These are phyloP conservation scores for Penicillium chermesinum DNA, from an alignment of 495 filamentous ascomycete species.

Conservation along the genomic window DNA sequence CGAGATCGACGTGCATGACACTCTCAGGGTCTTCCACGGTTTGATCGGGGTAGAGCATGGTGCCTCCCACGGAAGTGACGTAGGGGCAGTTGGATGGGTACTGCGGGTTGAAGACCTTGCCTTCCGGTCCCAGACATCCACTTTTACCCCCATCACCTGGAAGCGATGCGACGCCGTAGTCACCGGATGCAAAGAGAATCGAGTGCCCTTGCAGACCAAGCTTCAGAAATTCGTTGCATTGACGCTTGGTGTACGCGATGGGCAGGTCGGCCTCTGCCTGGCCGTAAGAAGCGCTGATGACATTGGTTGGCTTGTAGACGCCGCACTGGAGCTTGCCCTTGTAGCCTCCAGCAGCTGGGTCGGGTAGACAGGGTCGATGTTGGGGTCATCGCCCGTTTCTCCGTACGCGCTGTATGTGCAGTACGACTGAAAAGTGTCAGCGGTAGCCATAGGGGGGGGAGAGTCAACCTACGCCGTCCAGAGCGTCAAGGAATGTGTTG, in stretches of 20 bases:
- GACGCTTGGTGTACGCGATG: slow-evolving; percentile 46
- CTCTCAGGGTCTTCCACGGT: slow-evolving; percentile 39
- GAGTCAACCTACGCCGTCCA: slow-evolving; percentile 41
- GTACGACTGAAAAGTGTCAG: slow-evolving; percentile 19
- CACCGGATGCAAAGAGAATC: slow-evolving; percentile 56
- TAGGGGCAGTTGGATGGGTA: slow-evolving; percentile 50
- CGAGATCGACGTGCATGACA: slow-evolving; percentile 28
- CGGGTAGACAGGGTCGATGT: slow-evolving; percentile 52
- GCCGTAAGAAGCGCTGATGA: slow-evolving; percentile 57
- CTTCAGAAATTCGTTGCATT: slow-evolving; percentile 60
- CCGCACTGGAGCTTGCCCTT: slow-evolving; percentile 57
- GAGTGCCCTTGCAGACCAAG: slow-evolving; percentile 60
- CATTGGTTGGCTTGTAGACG: slow-evolving; percentile 54
- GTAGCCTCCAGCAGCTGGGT: slow-evolving; percentile 49
- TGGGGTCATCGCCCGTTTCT: slow-evolving; percentile 40
- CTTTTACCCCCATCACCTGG: slow-evolving; percentile 26
- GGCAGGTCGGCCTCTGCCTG: slow-evolving; percentile 49
- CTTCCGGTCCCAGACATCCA: slow-evolving; percentile 36
- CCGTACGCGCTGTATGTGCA: slow-evolving; percentile 35
- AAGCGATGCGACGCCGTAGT: slow-evolving; percentile 52
- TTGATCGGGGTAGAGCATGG: slow-evolving; percentile 39
- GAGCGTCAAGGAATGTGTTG: slow-evolving; percentile 50
- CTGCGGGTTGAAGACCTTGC: slow-evolving; percentile 42
- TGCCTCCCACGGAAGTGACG: slow-evolving; percentile 49
- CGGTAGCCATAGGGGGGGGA: too few species aligned